Percentiles rank a stretch among this genome's conserved stretches.
These are phyloP conservation scores for Candida sanyiensis DNA, from an alignment of 805 yeast genomes.

Conservation along the genomic window DNA sequence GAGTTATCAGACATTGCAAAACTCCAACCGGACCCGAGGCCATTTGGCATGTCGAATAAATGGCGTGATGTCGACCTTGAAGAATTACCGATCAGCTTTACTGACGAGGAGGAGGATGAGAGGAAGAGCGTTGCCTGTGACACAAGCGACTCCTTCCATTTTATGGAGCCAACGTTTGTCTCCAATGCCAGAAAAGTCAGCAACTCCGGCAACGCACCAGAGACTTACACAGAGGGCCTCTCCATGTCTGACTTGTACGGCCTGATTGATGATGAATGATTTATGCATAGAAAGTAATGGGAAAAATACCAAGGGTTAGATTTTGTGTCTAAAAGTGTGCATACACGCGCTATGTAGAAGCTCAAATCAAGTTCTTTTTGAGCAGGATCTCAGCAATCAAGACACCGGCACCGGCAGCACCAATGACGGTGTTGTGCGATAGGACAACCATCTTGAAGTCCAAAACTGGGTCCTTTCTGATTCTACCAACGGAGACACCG, in stretches of 20 bases:
- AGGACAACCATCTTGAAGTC: constrained; percentile 96
- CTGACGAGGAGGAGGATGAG: constrained; percentile 25
- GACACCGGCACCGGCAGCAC: constrained; percentile 98
- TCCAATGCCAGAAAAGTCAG: constrained; percentile 16
- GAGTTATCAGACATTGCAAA: constrained; percentile 26
- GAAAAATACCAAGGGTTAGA: neutral
- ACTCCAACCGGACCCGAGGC: constrained; percentile 18
- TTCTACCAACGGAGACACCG: constrained; percentile 91
- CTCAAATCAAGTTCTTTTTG: constrained; percentile 67
- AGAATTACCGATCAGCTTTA: constrained; percentile 21
- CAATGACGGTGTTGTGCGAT: constrained; percentile 94
- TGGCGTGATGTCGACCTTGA: constrained; percentile 11
- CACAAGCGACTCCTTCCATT: constrained; percentile 11
- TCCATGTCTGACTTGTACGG: constrained; percentile 19
- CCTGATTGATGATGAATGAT: constrained; percentile 18
- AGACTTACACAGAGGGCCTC: constrained; percentile 16
- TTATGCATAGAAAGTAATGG: neutral
- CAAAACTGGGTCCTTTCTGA: constrained; percentile 87
- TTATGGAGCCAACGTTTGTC: constrained; percentile 25
- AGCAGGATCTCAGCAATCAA: constrained; percentile 87
- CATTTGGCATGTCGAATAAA: constrained; percentile 8
- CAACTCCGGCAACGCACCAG: neutral
- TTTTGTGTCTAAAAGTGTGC: neutral
- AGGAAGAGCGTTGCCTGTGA: constrained; percentile 10
- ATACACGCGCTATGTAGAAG: neutral